Evolutionary conservation across 2,329 filamentous ascomycete species (phyloP).

Genomic region (Fusarium haematococcum): DNA sequence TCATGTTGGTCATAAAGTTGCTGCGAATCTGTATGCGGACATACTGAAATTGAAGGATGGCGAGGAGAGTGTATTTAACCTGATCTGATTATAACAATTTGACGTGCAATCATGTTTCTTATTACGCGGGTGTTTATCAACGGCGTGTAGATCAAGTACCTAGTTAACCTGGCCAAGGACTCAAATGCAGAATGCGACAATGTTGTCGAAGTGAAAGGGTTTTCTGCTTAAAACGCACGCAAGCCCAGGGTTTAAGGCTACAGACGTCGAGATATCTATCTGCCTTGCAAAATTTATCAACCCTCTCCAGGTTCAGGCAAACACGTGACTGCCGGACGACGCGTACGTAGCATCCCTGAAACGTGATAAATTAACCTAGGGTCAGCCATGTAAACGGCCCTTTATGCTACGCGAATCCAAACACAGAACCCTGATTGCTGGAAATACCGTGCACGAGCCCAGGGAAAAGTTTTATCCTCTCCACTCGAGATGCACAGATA

Average conservation of each 20-base stretch:
- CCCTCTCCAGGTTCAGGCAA: neutral
- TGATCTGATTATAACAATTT: neutral
- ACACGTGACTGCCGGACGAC: neutral
- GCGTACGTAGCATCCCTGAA: neutral
- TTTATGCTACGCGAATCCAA: neutral
- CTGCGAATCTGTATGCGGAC: accelerated
- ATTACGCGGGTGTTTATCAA: neutral
- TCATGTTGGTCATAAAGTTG: neutral
- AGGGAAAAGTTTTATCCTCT: neutral
- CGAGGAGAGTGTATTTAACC: neutral
- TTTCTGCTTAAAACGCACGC: no score
- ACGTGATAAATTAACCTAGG: neutral
- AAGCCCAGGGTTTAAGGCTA: no score
- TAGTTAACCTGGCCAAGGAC: no score
- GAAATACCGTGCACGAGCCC: neutral
- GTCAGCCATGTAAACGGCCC: neutral
- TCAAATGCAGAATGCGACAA: no score
- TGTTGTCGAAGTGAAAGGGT: no score
- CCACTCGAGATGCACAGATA: neutral
- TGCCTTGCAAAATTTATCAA: neutral
- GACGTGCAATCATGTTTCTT: neutral
- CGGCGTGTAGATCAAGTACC: neutral
- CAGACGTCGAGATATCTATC: neutral
- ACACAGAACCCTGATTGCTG: neutral
- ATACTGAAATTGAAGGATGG: neutral